Percentiles rank a stretch among this genome's conserved stretches.
Evolutionary conservation across 768 basidiomycete genomes (phyloP).

Genomic region (Sarcodon sp.): DNA sequence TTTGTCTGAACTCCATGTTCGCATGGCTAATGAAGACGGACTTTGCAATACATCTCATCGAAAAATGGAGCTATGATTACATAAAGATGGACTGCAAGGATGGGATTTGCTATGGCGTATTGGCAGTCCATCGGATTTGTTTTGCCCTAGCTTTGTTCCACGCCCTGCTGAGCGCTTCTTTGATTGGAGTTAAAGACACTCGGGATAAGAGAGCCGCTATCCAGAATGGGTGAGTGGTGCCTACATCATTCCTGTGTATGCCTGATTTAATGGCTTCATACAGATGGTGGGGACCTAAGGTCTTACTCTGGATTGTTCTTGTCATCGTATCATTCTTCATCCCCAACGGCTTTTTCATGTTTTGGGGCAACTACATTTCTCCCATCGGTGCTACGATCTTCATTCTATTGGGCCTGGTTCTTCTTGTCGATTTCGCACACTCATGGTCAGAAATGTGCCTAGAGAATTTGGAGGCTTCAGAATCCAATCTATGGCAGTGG

Average conservation of each 20-base stretch:
- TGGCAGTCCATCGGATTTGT: conserved; percentile 95
- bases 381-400: conserved; percentile 89
- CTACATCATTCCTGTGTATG: too few species aligned
- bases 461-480: conserved; percentile 85
- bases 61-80: conserved; percentile 92
- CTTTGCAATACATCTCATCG: conserved; percentile 72
- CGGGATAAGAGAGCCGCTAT: conserved; percentile 87
- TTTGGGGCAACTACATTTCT: conserved; percentile 91
- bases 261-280: not conserved
- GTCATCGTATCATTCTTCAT: conserved; percentile 83
- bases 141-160: conserved; percentile 91
- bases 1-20: conserved; percentile 87
- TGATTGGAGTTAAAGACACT: conserved; percentile 85
- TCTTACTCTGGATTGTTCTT: conserved; percentile 78
- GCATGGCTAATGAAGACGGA: conserved; percentile 97
- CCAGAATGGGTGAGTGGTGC: conserved; percentile 72
- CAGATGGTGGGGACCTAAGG: conserved; percentile 99
- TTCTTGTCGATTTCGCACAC: conserved; percentile 97
- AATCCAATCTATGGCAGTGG: conserved; percentile 92
- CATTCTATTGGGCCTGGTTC: conserved; percentile 92
- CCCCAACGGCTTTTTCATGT: conserved; percentile 95
- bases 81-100: conserved; percentile 95
- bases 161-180: conserved; percentile 58
- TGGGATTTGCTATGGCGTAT: conserved; percentile 91
- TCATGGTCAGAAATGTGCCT: conserved; percentile 97